A percentile compares a stretch with the other conserved stretches of the same genome.
Evolutionary conservation across 257 asterid species (phyloP).

Genomic region (Salvia miltiorrhiza): DNA sequence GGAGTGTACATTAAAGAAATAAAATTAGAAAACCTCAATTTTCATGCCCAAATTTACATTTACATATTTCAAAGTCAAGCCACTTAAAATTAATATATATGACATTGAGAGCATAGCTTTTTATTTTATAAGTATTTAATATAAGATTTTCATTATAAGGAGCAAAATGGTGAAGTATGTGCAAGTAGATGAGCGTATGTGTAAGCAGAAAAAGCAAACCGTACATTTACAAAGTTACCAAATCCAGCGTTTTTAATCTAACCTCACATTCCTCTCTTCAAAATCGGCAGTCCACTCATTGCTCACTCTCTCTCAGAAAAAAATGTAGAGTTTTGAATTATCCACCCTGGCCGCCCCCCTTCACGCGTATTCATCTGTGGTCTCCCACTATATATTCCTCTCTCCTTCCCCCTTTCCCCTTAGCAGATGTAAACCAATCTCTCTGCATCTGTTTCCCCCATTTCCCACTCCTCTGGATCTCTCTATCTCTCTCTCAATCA

Average conservation of each 20-base stretch:
- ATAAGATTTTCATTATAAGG: too few relatives aligned
- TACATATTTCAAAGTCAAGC: too few relatives aligned
- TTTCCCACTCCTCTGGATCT: not conserved
- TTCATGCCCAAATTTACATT: too few relatives aligned
- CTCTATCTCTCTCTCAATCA: not conserved
- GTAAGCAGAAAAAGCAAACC: not conserved
- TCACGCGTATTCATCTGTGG: conserved; percentile 48
- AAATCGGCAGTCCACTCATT: conserved; percentile 22
- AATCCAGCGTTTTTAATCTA: not conserved
- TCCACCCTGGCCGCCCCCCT: conserved; percentile 38
- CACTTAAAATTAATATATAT: too few relatives aligned
- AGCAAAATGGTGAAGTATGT: too few relatives aligned
- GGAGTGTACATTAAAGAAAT: too few relatives aligned
- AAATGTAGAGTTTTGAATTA: not conserved
- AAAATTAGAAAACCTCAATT: too few relatives aligned
- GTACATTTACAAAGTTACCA: conserved; percentile 7
- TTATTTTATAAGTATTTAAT: too few relatives aligned
- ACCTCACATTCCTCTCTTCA: not conserved
- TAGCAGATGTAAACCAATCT: conserved; percentile 48
- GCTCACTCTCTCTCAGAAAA: not conserved
- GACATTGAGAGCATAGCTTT: too few relatives aligned
- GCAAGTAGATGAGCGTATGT: not conserved
- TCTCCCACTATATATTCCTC: conserved; percentile 45
- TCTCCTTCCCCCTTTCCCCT: conserved; percentile 1
- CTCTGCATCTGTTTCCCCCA: conserved; percentile 44